Evolutionary conservation across 192 early-diverging fungal species (phyloP), one percentile per base, ranked within the genome.

Genomic region (Coemansia sp.): DNA sequence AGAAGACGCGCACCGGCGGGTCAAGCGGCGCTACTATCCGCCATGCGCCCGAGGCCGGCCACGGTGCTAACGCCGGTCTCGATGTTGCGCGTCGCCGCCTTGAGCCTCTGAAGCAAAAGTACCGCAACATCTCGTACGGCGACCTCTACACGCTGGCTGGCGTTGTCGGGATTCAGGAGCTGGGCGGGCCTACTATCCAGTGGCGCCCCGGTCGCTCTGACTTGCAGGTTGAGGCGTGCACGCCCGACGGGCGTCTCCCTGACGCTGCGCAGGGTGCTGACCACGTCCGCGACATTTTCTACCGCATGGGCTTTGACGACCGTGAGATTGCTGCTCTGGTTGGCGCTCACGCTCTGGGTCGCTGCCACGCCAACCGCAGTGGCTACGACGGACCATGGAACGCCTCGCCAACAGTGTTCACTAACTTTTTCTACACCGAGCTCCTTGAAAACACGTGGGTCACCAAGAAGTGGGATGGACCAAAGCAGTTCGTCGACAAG

Each of bases 341-440:
- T 5, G 93, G 92, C 14, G 92, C 90, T 14, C 90, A 93, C 75
- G 87, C 87, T 13, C 70, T 92, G 18, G 90, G 90, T 16, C 86
- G 92, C 63, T 93, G 92, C 82, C 92, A 93, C 69, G 64, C 83
- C 51, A 83, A 82, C 46, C 88, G 90, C 50, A 86, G 84, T 61
- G 94, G 94, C 11, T 94, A 84, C 62, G 88, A 92, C 20, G 93
- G 92, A 6, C 92, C 94, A 13, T 98, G 96, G 96, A 93, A 90
- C 56, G 84, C 88, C 67, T 87, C 91, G 10, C 94, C 95, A 11
- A 97, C 90, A 3, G 76, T 85, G 40, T 94, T 98, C 81, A 91
- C 92, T 66, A 98, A 98, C 85, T 86, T 88, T 43, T 96, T 87
- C 83, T 98, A 76, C 83, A 94, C 86, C 45, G 87, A 88, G 69